A percentile compares a stretch with the other conserved stretches of the same genome.
phyloP scores from a whole-genome alignment of 2,329 filamentous ascomycete genomes.

The Botrytis pseudocinerea region DNA sequence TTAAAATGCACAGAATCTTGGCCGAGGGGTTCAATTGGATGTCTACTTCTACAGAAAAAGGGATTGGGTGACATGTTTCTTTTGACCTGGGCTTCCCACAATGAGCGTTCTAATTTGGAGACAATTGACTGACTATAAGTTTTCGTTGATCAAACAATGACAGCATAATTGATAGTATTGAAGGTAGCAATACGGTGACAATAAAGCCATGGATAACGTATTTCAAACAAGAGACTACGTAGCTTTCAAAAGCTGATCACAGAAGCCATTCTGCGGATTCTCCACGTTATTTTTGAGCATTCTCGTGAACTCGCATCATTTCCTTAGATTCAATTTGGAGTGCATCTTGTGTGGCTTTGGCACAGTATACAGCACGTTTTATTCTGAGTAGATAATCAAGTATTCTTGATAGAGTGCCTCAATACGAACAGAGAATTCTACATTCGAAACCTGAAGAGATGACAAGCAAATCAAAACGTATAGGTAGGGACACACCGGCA shows the following conservation, averaged over 20 bases:
- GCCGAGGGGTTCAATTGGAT: too few relatives aligned
- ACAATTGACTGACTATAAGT: too few relatives aligned
- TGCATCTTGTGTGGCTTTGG: neutral
- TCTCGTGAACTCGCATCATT: fast-evolving
- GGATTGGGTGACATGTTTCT: neutral
- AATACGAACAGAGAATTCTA: neutral
- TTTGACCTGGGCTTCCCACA: neutral
- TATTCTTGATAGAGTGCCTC: neutral
- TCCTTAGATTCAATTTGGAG: neutral
- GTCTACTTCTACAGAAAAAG: neutral
- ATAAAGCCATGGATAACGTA: neutral
- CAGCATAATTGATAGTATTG: neutral
- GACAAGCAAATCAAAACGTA: neutral
- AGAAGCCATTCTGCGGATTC: neutral
- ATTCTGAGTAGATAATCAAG: neutral
- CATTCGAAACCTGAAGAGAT: neutral
- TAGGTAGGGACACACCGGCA: neutral
- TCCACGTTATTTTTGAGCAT: fast-evolving
- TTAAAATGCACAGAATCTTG: too few relatives aligned
- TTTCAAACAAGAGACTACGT: too few relatives aligned
- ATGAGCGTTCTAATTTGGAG: neutral
- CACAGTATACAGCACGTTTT: neutral
- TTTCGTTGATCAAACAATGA: neutral
- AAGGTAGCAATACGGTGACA: neutral
- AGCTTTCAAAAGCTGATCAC: neutral